Conservation (phyloP, 768 basidiomycete genomes). For the Cyathus striatus region DNA sequence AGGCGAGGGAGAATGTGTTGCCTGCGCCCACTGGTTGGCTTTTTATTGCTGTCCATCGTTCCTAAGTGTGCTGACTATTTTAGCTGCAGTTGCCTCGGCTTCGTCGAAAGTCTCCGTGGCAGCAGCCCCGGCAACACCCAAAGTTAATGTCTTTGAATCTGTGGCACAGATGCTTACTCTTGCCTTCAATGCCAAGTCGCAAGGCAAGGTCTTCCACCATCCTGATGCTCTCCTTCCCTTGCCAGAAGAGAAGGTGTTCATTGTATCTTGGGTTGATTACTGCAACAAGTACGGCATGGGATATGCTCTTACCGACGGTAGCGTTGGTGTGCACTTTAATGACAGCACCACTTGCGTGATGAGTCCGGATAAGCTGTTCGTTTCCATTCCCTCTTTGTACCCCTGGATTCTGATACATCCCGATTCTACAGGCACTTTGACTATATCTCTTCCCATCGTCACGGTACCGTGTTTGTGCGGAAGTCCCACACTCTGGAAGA, state of each 20-base stretch:
- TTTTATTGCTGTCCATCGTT: slow-evolving; percentile 6
- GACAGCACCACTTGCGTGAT: slow-evolving; percentile 87
- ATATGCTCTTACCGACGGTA: slow-evolving; percentile 92
- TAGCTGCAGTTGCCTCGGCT: no score
- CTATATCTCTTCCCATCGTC: slow-evolving; percentile 67
- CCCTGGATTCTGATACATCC: slow-evolving; percentile 2
- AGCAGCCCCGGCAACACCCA: slow-evolving; percentile 16
- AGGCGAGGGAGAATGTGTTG: slow-evolving; percentile 15
- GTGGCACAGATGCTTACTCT: slow-evolving; percentile 41
- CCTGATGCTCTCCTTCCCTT: slow-evolving; percentile 43
- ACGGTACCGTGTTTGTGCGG: slow-evolving; percentile 64
- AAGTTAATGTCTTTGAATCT: slow-evolving; percentile 61
- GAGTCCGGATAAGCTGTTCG: slow-evolving; percentile 83
- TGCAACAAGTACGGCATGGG: slow-evolving; percentile 99
- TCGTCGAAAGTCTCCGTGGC: no score
- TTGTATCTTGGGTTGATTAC: slow-evolving; percentile 99
- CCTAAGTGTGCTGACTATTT: background rate
- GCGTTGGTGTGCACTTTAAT: slow-evolving; percentile 94
- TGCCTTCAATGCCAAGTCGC: slow-evolving; percentile 67
- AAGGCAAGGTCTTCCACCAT: slow-evolving; percentile 63
- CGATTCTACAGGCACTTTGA: slow-evolving; percentile 70
- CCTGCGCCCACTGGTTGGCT: slow-evolving; percentile 1
- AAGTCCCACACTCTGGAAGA: slow-evolving; percentile 64
- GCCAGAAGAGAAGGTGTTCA: slow-evolving; percentile 76
- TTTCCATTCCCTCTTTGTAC: slow-evolving; percentile 11